Evolutionary conservation across 2,329 filamentous ascomycete genomes (phyloP), one percentile per base, ranked within the genome.

Genomic region (Fusarium armeniacum): DNA sequence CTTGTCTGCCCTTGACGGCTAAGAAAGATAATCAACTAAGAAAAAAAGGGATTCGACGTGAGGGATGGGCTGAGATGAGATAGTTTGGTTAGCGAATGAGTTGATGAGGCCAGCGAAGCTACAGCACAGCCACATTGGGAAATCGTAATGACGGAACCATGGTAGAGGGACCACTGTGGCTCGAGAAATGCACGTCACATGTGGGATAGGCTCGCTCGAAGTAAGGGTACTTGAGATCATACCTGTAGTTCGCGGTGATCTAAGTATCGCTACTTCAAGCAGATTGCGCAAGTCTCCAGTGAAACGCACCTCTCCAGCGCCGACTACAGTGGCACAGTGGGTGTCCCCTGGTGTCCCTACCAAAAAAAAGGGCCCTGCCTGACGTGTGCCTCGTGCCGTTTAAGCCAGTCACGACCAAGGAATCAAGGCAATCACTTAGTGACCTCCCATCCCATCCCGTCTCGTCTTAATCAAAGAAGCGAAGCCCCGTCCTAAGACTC

Each of bases 51-150:
- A 74, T 46, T 61, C 45, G 58, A 58, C 47, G 68, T 58, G 72
- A 73, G 69, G 70, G 72, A 63, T 66, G 62, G 60, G 41, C 49
- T 62, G 64, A 62, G 47, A 56, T 62, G 64, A 70, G 57, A 64
- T 60, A 55, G 46, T 70, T 58, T 56, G 65, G 50, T 52, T 64
- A 51, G 59, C 56, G 57, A 64, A 62, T 51, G 56, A 66, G 61
- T 67, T 62, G 71, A 68, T 75, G 73, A 75, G 73, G 73, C 73
- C 73, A 75, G 71, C 73, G 70, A 75, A 75, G 73, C 73, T 75
- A 58, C 40, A 58, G 71, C 73, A 73, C 73, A 73, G 73, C 73
- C 73, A 75, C 73, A 60, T 52, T 57, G 45, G 46, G 26, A 52
- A 62, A 70, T 53, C 38, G 50, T 45, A 68, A 69, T 60, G 52